Evolutionary conservation across 2,329 filamentous ascomycete species (phyloP), one percentile per base, ranked within the genome.

Genomic region (Aspergillus chevalieri): DNA sequence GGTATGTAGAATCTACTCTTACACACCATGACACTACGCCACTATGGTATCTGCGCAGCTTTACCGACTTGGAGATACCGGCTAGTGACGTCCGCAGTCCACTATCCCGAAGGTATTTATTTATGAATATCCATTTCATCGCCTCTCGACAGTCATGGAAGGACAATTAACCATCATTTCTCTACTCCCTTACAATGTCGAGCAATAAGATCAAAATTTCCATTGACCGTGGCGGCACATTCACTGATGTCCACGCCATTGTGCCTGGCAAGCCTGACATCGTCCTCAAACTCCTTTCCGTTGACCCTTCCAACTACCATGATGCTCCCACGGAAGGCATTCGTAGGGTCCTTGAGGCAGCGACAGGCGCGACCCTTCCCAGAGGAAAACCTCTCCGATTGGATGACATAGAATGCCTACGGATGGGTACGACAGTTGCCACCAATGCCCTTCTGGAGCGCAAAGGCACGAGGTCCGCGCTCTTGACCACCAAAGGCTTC

Each of bases 401-500:
- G 17, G 62, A 63, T 30, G 61, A 57, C 12, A 68, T 69, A 46
- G 65, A 65, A 21, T 65, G 62, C 33, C 92, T 95, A 62, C 84
- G 90, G 47, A 95, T 95, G 90, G 90, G 90, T 46, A 95, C 90
- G 3, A 95, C 90, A 0, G 90, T 95, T 12, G 90, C 90, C 4
- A 95, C 90, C 0, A 95, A 95, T 67, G 90, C 91, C 0, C 71
- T 95, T 51, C 77, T 96, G 2, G 91, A 96, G 70, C 78, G 91
- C 55, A 95, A 95, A 67, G 91, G 91, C 44, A 89, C 94, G 69
- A 83, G 83, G 57, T 92, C 92, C 60, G 90, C 86, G 9, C 79
- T 96, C 68, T 82, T 95, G 2, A 89, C 93, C 7, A 95, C 90
- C 0, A 86, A 84, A 59, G 91, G 91, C 0, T 95, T 95, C 74